These are phyloP conservation scores for Ceratobasidium sp. DNA, from an alignment of 1,284 basidiomycete genomes.

Conservation along the genomic window DNA sequence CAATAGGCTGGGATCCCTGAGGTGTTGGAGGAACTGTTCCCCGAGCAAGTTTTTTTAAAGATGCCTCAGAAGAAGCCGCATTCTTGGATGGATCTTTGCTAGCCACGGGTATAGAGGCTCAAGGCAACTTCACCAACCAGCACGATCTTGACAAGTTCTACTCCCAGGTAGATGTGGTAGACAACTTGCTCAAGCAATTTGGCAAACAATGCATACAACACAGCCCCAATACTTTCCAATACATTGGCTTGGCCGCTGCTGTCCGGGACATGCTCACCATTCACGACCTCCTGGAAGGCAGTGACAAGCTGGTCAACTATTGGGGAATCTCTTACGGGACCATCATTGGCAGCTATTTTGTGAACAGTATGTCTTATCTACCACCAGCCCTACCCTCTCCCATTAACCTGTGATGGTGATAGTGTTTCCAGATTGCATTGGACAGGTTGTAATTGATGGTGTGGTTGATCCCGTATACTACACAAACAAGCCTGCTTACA, in stretches of 20 bases:
- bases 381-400: background rate
- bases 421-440: conserved; percentile 39
- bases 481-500: background rate
- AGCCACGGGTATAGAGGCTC: conserved; percentile 31
- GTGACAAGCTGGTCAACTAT: conserved; percentile 36
- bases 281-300: conserved; percentile 37
- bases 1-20: conserved; percentile 41
- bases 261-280: conserved; percentile 40
- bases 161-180: conserved; percentile 18
- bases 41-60: conserved; percentile 19
- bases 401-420: no score
- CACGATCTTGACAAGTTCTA: conserved; percentile 36
- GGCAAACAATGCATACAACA: conserved; percentile 23
- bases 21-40: conserved; percentile 36
- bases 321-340: conserved; percentile 42
- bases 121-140: conserved; percentile 25
- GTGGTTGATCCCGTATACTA: conserved; percentile 32
- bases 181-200: background rate
- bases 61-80: background rate
- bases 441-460: conserved; percentile 38
- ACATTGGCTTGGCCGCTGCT: conserved; percentile 39
- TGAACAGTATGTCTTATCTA: conserved; percentile 30
- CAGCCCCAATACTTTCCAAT: conserved; percentile 32
- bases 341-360: conserved; percentile 38
- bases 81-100: conserved; percentile 28